Evolutionary conservation across 2,329 filamentous ascomycete species (phyloP), one percentile per base, ranked within the genome.

Genomic region (Sclerotiophoma versabilis): DNA sequence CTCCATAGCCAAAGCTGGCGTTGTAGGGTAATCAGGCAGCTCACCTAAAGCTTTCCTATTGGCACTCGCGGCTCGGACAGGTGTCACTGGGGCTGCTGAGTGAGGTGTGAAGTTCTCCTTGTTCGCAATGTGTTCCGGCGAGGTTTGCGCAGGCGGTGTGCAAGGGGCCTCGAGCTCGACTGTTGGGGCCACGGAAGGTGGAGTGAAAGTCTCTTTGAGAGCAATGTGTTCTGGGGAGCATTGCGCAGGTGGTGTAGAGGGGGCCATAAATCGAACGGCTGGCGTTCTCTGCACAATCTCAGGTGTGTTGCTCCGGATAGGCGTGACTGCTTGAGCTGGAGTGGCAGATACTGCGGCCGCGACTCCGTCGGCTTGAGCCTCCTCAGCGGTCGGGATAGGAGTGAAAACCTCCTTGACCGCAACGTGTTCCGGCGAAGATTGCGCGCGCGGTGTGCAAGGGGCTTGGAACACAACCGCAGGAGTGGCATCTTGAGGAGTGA

Each of bases 1-100:
- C 43, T 68, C 65, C n/a, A 67, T 59, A 5, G 58, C 64, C 42
- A 63, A 36, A 2, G 64, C 59, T 27, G 65, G 65, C 9, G 64
- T 68, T 22, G 58, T 64, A 11, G 64, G 64, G 38, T 64, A 67
- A 20, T 49, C 45, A 23, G 54, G 44, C n/a, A 63, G 50, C 27
- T 58, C 54, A 20, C 45, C 50, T 11, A 58, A 27, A 27, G 41
- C 54, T 23, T 34, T 52, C 38, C 54, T 46, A 44, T 53, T 52
- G 2, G 54, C 53, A 20, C 48, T 56, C n/a, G 57, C 32, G 15
- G 47, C 46, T n/a, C 47, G 53, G 6, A 56, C 53, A 27, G 53
- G 53, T 22, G 53, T 56, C 20, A 50, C 47, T 9, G 47, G 53
- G 14, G 39, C 46, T 36, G 46, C 46, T 17, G 47, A 56, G 0